Base-by-base conservation (phyloP, 805 yeast genomes). In the Ogataea paradorogensis region DNA sequence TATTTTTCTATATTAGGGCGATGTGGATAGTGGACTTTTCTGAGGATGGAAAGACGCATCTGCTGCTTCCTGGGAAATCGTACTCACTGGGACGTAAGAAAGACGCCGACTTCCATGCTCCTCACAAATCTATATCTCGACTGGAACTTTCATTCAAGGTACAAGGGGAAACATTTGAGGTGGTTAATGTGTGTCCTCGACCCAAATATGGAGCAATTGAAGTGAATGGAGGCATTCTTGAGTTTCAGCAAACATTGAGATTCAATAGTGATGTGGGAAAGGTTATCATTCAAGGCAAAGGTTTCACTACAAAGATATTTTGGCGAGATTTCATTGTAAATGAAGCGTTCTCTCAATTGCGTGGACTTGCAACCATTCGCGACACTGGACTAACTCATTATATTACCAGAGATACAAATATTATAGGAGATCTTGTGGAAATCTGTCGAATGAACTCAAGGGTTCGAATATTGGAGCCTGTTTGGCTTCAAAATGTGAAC, bases 1-100 rank as follows among this genome's bases (percentile, higher is more conserved):
- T 15, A 28, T 5, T 28, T 28, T 16, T 21, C 18, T n/a, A 9
- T 28, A 30, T 24, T 3, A 7, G 11, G 11, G 10, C n/a, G 27
- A 46, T 46, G 50, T 46, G 50, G 50, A 18, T 46, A n/a, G 41
- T 40, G 7, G 35, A 33, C 30, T 39, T 37, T 29, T 33, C 45
- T 8, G 43, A 35, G 11, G 33, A 26, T 14, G 23, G 25, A 5
- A 18, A 26, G 22, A 29, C 25, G 11, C 47, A 46, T 21, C 37
- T 46, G 4, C 30, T 46, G 9, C 15, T 37, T 2, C 31, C 27
- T 7, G 39, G 30, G 20, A 38, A 41, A 23, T 16, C 24, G 20
- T 47, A 47, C 20, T 7, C 38, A 13, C 27, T 47, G 23, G 51
- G 51, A 3, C 39, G 51, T 5, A 47, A 43, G 14, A 47, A 41